A percentile compares a stretch with the other conserved stretches of the same genome.
These are phyloP conservation scores for Isochrysis galbana DNA, from an alignment of 78 protist species.

Conservation along the genomic window DNA sequence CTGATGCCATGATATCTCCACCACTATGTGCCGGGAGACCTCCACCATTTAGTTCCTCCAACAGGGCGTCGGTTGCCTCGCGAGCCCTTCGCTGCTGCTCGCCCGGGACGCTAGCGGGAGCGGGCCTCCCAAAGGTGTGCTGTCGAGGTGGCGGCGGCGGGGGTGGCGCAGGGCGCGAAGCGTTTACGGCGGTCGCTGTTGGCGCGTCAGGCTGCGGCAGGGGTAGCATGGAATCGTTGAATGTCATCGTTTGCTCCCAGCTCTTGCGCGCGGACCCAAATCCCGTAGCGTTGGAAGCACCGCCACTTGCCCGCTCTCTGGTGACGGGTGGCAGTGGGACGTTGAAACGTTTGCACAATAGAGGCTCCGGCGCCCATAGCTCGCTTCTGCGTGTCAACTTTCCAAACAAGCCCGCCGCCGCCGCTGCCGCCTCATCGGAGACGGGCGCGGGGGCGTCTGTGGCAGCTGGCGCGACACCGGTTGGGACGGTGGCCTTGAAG, in stretches of 20 bases:
- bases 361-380: slow-evolving; percentile 26
- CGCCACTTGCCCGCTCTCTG: too few species aligned
- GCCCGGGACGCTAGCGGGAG: neutral
- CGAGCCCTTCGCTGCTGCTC: neutral
- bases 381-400: neutral
- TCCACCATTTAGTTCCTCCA: too few species aligned
- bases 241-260: neutral
- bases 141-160: slow-evolving; percentile 22
- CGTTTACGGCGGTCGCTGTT: neutral
- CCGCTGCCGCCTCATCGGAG: neutral
- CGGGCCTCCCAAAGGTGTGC: neutral
- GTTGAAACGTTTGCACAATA: slow-evolving; percentile 35
- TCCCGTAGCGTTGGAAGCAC: too few species aligned
- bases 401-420: neutral
- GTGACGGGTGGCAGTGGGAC: slow-evolving; percentile 20
- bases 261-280: too few species aligned
- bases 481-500: neutral
- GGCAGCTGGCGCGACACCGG: neutral
- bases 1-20: too few species aligned
- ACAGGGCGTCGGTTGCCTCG: neutral
- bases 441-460: neutral
- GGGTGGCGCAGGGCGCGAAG: neutral
- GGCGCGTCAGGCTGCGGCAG: neutral
- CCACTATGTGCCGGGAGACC: too few species aligned
- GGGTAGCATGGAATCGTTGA: neutral